Conservation (phyloP, 371 early-diverging fungal species). For the Mucor mucedo region DNA sequence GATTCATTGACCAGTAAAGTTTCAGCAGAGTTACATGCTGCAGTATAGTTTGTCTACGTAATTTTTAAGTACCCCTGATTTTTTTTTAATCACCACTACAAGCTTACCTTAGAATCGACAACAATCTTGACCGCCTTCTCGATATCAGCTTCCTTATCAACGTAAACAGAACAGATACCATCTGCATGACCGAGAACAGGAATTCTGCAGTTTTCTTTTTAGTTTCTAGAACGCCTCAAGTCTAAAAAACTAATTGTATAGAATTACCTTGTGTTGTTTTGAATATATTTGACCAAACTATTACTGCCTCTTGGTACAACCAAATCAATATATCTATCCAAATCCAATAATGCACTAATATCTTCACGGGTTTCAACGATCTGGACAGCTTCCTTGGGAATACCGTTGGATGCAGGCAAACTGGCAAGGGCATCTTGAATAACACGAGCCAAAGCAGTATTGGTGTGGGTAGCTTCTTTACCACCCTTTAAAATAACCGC, state of each 20-base stretch:
- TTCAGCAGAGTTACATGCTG: constrained; percentile 95
- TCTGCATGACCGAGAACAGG: constrained; percentile 99
- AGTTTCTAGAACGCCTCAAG: background rate
- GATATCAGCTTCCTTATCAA: constrained; percentile 84
- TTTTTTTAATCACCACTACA: background rate
- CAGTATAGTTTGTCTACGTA: constrained; percentile 85
- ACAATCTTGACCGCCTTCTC: constrained; percentile 76
- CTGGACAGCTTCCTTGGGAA: constrained; percentile 82
- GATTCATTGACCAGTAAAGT: constrained; percentile 83
- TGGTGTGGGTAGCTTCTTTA: constrained; percentile 81
- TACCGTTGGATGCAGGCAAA: constrained; percentile 49
- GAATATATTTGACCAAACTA: constrained; percentile 86
- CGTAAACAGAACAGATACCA: constrained; percentile 90
- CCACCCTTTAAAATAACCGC: constrained; percentile 97
- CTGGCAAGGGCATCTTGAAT: constrained; percentile 81
- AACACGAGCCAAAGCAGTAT: constrained; percentile 74
- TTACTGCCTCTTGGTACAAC: constrained; percentile 96
- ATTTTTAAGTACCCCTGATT: background rate
- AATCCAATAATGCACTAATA: constrained; percentile 80
- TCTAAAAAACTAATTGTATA: no score
- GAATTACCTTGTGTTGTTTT: constrained; percentile 81
- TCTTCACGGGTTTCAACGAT: constrained; percentile 90
- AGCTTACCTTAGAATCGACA: constrained; percentile 85
- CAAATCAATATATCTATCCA: constrained; percentile 92
- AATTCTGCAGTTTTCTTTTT: constrained; percentile 61